Base-by-base conservation (phyloP, 441 rosid species). In the Syzygium syzygioides region DNA sequence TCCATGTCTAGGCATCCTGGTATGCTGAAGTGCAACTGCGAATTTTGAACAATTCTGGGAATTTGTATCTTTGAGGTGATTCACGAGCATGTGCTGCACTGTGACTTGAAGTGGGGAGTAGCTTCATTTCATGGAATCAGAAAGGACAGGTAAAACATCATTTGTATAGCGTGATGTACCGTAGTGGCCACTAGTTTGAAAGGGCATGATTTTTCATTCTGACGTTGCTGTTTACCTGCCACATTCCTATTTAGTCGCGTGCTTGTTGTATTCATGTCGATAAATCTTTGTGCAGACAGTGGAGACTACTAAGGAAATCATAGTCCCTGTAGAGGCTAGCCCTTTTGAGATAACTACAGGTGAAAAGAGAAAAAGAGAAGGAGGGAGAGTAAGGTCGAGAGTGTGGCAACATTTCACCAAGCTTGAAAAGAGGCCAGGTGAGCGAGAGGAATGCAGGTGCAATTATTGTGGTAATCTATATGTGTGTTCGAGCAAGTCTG, bases 381-480 rank as follows among this genome's bases (percentile, higher is more conserved):
- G 90, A 41, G 83, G 83, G 15, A 76, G 83, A 76, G 83, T 76
- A 56, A 89, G 90, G 88, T 89, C 88, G 5, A 86, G n/a, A 54
- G 90, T 79, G 60, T 89, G 90, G 90, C 60, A 48, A 53, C 90
- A 89, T 86, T 89, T 86, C 79, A 89, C 88, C 6, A 86, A 56
- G 88, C 88, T 89, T 34, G 88, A 68, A 54, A 89, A 89, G 88
- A 89, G 57, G 90, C 86, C 64, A 76, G 83, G 83, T 6, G 83
- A 23, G 52, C 83, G 83, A 37, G 90, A 86, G 52, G 90, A 89
- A 54, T 89, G 90, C 26, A 88, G 30, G 52, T 89, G 90, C 86
- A 85, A 89, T 88, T 48, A 89, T 28, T 89, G 90, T 32, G 90
- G 90, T 23, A 88, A 89, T 59, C 64, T 89, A 26, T 89, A 89